These are phyloP conservation scores for Simmondsia chinensis DNA, from an alignment of 148 eudicot species.

Conservation along the genomic window DNA sequence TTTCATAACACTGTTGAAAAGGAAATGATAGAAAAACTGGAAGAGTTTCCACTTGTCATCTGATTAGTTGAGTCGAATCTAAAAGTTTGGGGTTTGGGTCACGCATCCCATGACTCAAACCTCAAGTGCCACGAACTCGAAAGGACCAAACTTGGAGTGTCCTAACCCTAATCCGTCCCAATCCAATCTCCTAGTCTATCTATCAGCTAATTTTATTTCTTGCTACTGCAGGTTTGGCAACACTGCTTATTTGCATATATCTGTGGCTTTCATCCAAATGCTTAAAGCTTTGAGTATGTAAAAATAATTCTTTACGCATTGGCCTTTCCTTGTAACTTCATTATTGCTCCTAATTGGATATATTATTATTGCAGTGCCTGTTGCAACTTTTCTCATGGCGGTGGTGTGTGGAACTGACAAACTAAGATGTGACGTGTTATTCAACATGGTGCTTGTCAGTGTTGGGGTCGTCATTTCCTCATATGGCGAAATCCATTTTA, in stretches of 20 bases:
- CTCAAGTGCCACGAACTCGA: too few relatives aligned
- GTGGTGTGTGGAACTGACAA: constrained; percentile 83
- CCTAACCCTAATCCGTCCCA: background rate
- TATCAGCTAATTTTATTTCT: background rate
- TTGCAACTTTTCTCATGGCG: constrained; percentile 82
- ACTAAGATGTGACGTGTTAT: constrained; percentile 67
- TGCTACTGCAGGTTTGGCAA: constrained; percentile 66
- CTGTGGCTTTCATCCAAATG: constrained; percentile 94
- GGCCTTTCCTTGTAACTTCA: background rate
- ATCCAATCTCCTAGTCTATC: background rate
- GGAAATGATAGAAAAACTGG: too few relatives aligned
- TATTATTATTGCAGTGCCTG: constrained; percentile 77
- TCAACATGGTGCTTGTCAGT: constrained; percentile 83
- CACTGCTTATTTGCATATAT: constrained; percentile 77
- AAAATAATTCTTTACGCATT: background rate
- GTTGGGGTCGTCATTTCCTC: constrained; percentile 81
- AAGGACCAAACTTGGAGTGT: too few relatives aligned
- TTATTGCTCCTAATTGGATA: constrained; percentile 14
- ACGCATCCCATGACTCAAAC: too few relatives aligned
- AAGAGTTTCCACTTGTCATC: too few relatives aligned
- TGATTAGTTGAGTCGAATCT: too few relatives aligned
- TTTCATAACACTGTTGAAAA: too few relatives aligned
- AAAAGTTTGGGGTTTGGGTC: too few relatives aligned
- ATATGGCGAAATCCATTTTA: constrained; percentile 83
- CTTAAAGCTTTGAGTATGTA: constrained; percentile 80